Percentiles rank a stretch among this genome's conserved stretches.
phyloP scores from a whole-genome alignment of 192 early-diverging fungal species.

The Entomortierella beljakovae region DNA sequence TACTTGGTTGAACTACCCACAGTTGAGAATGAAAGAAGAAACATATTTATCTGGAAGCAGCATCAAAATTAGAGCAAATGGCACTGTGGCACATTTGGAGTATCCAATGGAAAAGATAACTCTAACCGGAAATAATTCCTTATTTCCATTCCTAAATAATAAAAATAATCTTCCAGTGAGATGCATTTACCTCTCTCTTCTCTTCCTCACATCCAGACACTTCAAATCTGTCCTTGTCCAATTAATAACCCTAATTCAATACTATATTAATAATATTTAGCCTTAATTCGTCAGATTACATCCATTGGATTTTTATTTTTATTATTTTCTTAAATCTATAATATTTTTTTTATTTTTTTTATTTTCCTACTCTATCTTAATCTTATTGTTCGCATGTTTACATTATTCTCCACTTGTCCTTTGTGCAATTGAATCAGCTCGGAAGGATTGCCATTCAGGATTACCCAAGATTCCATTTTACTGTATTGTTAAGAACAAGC shows the following conservation, averaged over 20 bases:
- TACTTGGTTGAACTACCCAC: no score
- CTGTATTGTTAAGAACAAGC: neutral
- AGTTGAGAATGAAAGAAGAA: no score
- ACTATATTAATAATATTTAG: no score
- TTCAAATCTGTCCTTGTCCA: neutral
- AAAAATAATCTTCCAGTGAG: no score
- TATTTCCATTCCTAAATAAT: no score
- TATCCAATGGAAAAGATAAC: no score
- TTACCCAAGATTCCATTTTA: neutral
- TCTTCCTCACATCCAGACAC: neutral
- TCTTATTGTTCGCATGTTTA: neutral
- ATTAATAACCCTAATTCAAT: neutral
- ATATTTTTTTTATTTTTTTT: neutral
- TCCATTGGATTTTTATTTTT: neutral
- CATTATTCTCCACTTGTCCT: neutral
- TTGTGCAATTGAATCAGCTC: neutral
- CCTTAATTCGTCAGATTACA: neutral
- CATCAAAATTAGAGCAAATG: no score
- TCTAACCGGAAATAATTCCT: no score
- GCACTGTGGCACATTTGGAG: no score
- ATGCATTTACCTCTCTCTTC: no score
- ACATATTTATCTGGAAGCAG: no score
- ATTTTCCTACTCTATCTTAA: neutral
- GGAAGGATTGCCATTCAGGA: neutral
- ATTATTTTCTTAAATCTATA: neutral